phyloP scores from a whole-genome alignment of 352 stramenopile genomes.

The Phytophthora agathidicida region DNA sequence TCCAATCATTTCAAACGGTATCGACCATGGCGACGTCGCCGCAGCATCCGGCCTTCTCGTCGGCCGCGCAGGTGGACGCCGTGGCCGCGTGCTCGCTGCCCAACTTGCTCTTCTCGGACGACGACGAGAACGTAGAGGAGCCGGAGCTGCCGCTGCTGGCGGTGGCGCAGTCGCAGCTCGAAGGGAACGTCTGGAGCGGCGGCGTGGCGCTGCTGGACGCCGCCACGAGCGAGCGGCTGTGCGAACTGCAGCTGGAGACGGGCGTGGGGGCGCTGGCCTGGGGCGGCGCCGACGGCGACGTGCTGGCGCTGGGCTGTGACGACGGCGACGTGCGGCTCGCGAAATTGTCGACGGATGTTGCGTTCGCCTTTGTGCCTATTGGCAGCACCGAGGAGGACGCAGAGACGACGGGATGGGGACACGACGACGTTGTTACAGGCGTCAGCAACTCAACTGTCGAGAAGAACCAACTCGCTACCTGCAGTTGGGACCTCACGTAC shows the following conservation, averaged over 20 bases:
- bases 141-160: constrained; percentile 52
- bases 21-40: constrained; percentile 9
- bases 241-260: constrained; percentile 47
- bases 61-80: constrained; percentile 51
- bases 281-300: constrained; percentile 48
- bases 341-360: constrained; percentile 41
- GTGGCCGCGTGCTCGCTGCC: constrained; percentile 41
- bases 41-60: constrained; percentile 29
- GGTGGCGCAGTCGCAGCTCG: constrained; percentile 70
- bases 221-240: constrained; percentile 45
- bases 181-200: constrained; percentile 80
- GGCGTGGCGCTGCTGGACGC: constrained; percentile 60
- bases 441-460: constrained; percentile 52
- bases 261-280: constrained; percentile 63
- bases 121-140: constrained; percentile 26
- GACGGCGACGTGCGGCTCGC: constrained; percentile 73
- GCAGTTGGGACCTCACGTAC: constrained; percentile 80
- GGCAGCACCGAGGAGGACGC: constrained; percentile 9
- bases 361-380: constrained; percentile 48
- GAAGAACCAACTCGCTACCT: constrained; percentile 50
- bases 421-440: constrained; percentile 76
- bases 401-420: constrained; percentile 35
- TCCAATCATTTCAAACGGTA: background rate
- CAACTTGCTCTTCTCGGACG: constrained; percentile 26
- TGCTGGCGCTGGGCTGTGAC: constrained; percentile 71